phyloP scores from a whole-genome alignment of 2,329 filamentous ascomycete genomes.

The Penicillium brevicompactum region DNA sequence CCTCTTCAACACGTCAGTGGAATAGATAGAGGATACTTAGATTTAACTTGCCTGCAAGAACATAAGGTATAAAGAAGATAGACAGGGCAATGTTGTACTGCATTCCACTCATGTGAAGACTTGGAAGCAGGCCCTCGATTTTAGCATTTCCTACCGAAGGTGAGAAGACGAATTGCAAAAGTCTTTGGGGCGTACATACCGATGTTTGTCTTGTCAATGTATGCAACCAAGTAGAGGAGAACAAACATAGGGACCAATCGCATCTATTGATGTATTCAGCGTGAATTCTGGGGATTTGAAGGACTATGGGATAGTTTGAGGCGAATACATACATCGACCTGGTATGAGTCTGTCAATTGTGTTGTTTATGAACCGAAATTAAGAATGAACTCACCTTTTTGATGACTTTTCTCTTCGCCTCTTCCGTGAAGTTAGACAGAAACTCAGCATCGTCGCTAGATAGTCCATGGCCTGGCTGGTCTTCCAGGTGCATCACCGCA shows the following conservation, averaged over 20 bases:
- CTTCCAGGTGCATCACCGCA: slow-evolving; percentile 15
- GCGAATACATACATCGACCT: neutral
- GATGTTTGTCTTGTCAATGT: slow-evolving; percentile 22
- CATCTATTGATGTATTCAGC: neutral
- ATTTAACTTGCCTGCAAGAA: slow-evolving; percentile 68
- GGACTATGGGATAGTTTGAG: neutral
- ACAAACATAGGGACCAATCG: slow-evolving; percentile 19
- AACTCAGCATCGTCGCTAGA: slow-evolving; percentile 33
- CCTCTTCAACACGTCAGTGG: slow-evolving; percentile 58
- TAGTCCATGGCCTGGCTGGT: slow-evolving; percentile 6
- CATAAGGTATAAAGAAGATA: slow-evolving; percentile 81
- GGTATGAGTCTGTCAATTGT: neutral
- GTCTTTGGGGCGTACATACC: slow-evolving; percentile 1
- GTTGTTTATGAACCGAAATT: neutral
- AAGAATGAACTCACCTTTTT: slow-evolving; percentile 15
- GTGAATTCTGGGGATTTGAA: neutral
- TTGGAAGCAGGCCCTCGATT: slow-evolving; percentile 55
- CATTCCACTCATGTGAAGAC: slow-evolving; percentile 61
- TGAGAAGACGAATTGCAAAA: neutral
- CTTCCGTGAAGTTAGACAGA: slow-evolving; percentile 27
- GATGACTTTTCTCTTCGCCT: slow-evolving; percentile 22
- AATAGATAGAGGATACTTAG: slow-evolving; percentile 72
- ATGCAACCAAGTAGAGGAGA: slow-evolving; percentile 19
- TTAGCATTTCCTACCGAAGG: slow-evolving; percentile 54
- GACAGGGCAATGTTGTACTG: slow-evolving; percentile 73